Conservation (phyloP, 176 grass and related monocot genomes). For the Oryza glaberrima region DNA sequence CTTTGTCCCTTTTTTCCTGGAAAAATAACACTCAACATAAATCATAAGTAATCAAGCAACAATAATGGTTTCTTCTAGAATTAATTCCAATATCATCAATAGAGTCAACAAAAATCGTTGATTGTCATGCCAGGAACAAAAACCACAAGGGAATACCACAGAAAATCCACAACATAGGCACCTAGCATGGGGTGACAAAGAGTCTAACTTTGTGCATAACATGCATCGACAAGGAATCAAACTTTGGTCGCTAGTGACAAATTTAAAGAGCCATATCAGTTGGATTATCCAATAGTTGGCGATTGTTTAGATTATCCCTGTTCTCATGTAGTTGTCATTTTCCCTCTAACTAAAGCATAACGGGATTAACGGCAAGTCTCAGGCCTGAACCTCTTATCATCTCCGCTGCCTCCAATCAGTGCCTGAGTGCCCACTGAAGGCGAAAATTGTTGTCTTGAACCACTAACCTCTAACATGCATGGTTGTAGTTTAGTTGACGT, state of each 20-base stretch:
- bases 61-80: background rate
- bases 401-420: background rate
- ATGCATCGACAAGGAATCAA: background rate
- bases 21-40: background rate
- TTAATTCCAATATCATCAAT: background rate
- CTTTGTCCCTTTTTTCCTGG: background rate
- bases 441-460: background rate
- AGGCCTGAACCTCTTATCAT: background rate
- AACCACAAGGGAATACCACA: background rate
- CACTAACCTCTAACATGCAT: background rate
- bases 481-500: background rate
- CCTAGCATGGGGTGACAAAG: background rate
- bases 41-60: background rate
- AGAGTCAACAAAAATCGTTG: background rate
- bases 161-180: background rate
- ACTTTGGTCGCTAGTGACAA: background rate
- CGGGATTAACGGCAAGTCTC: background rate
- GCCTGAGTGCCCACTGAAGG: background rate
- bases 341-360: background rate
- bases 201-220: background rate
- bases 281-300: slow-evolving; percentile 15
- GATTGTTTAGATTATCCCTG: background rate
- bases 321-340: background rate
- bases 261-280: background rate
- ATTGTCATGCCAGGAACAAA: background rate